Evolutionary conservation across 257 asterid species (phyloP).

Genomic region (Rubia yunnanensis): DNA sequence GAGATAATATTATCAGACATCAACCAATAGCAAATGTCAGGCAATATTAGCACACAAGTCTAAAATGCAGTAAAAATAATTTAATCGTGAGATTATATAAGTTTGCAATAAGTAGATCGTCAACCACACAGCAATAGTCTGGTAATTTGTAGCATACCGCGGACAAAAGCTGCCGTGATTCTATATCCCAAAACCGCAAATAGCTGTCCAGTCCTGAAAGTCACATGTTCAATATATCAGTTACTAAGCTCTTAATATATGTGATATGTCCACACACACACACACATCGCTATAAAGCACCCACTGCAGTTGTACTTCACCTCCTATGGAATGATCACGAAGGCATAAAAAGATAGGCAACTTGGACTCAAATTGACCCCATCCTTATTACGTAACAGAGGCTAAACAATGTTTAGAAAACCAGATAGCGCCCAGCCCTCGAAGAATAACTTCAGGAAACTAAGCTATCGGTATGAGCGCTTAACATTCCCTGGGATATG

Average conservation of each 20-base stretch:
- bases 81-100: not conserved
- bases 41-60: not conserved
- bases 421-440: not conserved
- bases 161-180: conserved; percentile 79
- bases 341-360: not conserved
- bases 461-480: not conserved
- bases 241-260: not conserved
- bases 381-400: not conserved
- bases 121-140: not conserved
- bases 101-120: not conserved
- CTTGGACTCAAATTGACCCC: not conserved
- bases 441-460: not conserved
- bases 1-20: not conserved
- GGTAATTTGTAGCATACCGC: conserved; percentile 49
- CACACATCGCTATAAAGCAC: not conserved
- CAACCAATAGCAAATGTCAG: not conserved
- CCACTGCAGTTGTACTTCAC: not conserved
- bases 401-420: not conserved
- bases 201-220: conserved; percentile 80
- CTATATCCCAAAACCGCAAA: conserved; percentile 83
- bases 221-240: conserved; percentile 1
- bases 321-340: not conserved
- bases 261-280: not conserved
- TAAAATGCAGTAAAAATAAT: not conserved
- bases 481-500: not conserved